Evolutionary conservation across 2,329 filamentous ascomycete genomes (phyloP).

Genomic region (Fusarium pseudocircinatum): DNA sequence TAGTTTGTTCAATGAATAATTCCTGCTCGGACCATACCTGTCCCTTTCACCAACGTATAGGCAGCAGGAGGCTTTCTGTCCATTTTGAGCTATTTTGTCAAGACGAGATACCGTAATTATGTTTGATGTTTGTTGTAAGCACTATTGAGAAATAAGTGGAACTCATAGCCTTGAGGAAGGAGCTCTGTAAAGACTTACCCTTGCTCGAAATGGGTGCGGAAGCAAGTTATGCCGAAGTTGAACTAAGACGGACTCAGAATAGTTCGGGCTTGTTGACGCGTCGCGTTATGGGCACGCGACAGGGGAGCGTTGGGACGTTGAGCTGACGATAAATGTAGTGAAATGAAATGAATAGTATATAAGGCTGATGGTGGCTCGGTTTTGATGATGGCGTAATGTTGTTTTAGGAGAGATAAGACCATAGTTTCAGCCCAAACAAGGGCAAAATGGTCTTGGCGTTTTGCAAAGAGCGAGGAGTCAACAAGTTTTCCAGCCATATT

Average conservation of each 20-base stretch:
- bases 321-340: not conserved
- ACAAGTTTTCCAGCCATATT: not conserved
- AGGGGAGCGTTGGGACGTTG: not conserved
- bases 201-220: not conserved
- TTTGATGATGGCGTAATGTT: no score
- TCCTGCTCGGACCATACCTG: not conserved
- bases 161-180: not conserved
- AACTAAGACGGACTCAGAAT: not conserved
- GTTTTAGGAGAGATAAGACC: not conserved
- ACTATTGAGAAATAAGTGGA: not conserved
- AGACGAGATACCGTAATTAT: not conserved
- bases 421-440: no score
- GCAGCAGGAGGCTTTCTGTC: rapidly evolving
- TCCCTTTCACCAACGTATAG: not conserved
- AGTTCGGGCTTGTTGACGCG: rapidly evolving
- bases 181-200: not conserved
- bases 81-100: not conserved
- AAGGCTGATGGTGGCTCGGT: no score
- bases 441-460: no score
- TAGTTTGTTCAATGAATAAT: not conserved
- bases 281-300: not conserved
- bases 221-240: not conserved
- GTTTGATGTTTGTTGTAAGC: not conserved
- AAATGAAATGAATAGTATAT: not conserved
- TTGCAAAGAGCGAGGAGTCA: no score